These are phyloP conservation scores for Mortierella polycephala DNA, from an alignment of 371 early-diverging fungal species.

Conservation along the genomic window DNA sequence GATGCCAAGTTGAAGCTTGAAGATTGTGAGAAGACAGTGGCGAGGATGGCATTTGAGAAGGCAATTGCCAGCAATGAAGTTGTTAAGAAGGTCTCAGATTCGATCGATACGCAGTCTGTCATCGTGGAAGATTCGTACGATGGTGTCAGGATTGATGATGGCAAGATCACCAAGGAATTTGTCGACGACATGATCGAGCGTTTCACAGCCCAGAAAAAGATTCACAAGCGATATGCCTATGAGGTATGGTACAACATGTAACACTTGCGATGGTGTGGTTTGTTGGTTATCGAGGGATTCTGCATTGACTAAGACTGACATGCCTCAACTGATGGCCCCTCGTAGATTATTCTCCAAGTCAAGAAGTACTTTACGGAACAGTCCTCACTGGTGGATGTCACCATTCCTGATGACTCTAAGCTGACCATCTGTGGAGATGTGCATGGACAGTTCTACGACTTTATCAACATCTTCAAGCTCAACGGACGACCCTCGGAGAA, in stretches of 20 bases:
- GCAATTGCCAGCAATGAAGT: slow-evolving; percentile 76
- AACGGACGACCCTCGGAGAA: slow-evolving; percentile 89
- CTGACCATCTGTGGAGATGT: slow-evolving; percentile 98
- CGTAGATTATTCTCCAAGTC: slow-evolving; percentile 79
- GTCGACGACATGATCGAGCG: slow-evolving; percentile 79
- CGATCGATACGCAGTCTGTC: slow-evolving; percentile 44
- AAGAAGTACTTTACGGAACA: slow-evolving; percentile 76
- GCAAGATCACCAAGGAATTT: slow-evolving; percentile 81
- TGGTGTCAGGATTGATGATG: slow-evolving; percentile 69
- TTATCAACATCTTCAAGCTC: slow-evolving; percentile 91
- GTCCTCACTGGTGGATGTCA: slow-evolving; percentile 87
- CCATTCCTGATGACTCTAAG: slow-evolving; percentile 76
- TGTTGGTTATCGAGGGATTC: background rate
- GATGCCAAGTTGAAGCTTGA: slow-evolving; percentile 74
- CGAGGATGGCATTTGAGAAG: slow-evolving; percentile 90
- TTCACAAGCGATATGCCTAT: slow-evolving; percentile 91
- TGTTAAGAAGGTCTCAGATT: slow-evolving; percentile 31
- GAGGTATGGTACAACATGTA: slow-evolving; percentile 55
- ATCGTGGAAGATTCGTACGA: slow-evolving; percentile 80
- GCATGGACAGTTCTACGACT: slow-evolving; percentile 99
- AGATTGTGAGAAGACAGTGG: slow-evolving; percentile 91
- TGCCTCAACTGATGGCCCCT: background rate
- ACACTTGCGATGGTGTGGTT: background rate
- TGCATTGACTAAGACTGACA: background rate
- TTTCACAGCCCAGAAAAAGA: slow-evolving; percentile 89